Conservation (phyloP, 1,139 yeast genomes). For the Candida sanyaensis region DNA sequence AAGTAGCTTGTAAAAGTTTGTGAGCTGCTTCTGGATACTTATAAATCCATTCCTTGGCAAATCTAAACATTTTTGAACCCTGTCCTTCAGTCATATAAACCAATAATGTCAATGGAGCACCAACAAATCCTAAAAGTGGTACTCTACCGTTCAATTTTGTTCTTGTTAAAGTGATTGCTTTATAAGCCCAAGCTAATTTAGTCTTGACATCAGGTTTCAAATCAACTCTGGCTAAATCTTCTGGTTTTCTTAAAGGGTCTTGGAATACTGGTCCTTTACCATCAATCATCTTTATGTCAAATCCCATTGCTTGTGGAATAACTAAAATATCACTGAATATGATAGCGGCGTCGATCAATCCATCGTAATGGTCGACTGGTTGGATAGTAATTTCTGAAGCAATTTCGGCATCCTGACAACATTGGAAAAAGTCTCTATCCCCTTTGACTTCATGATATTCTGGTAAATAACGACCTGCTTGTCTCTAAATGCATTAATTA, state of each 20-base stretch:
- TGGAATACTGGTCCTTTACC: constrained; percentile 95
- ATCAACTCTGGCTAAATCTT: constrained; percentile 61
- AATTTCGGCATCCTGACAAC: constrained; percentile 89
- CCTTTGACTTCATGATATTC: constrained; percentile 92
- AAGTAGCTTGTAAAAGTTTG: constrained; percentile 69
- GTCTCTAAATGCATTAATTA: constrained; percentile 44
- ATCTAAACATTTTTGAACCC: constrained; percentile 88
- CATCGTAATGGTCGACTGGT: constrained; percentile 88
- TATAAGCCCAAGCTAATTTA: constrained; percentile 92
- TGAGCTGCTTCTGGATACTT: constrained; percentile 74
- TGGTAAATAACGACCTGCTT: constrained; percentile 86
- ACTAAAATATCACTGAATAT: constrained; percentile 94
- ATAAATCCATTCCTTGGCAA: constrained; percentile 91
- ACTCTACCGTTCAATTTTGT: constrained; percentile 83
- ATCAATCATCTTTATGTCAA: constrained; percentile 90
- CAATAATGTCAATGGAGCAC: constrained; percentile 97
- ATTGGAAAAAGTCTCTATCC: constrained; percentile 85
- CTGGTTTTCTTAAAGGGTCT: constrained; percentile 76
- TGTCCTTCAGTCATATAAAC: constrained; percentile 99
- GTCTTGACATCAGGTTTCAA: constrained; percentile 68
- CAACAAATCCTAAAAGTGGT: constrained; percentile 92
- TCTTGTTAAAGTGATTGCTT: constrained; percentile 87
- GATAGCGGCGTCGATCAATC: constrained; percentile 93
- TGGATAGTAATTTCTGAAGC: constrained; percentile 95
- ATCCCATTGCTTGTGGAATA: constrained; percentile 98